These are phyloP conservation scores for Ophiostoma piceae DNA, from an alignment of 2,329 filamentous ascomycete species.

Conservation along the genomic window DNA sequence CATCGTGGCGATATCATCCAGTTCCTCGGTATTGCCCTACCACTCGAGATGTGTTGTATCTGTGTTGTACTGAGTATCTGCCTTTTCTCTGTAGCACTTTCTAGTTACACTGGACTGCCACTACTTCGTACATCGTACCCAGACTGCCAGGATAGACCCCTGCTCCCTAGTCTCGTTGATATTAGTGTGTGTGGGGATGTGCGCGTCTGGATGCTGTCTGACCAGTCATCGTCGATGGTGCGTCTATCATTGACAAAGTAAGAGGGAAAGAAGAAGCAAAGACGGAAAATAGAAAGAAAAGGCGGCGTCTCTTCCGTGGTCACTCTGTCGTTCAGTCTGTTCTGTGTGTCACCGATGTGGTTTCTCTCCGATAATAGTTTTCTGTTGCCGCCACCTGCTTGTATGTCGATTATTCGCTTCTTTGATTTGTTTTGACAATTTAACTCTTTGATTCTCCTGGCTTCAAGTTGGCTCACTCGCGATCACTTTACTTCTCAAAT, in stretches of 20 bases:
- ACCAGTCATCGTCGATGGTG: background rate
- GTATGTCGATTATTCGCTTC: background rate
- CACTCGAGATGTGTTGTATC: background rate
- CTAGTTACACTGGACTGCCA: background rate
- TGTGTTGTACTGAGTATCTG: background rate
- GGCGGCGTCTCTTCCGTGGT: background rate
- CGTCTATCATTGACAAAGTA: background rate
- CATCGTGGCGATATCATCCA: conserved; percentile 7
- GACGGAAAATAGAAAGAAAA: background rate
- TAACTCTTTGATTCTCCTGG: background rate
- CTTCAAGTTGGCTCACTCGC: too few relatives aligned
- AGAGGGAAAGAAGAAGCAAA: background rate
- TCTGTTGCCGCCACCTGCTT: background rate
- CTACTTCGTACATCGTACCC: background rate
- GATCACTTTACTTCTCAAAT: background rate
- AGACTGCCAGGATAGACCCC: background rate
- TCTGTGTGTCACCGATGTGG: background rate
- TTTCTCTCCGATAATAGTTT: background rate
- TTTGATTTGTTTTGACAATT: background rate
- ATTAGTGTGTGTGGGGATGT: background rate
- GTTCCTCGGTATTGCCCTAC: background rate
- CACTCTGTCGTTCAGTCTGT: background rate
- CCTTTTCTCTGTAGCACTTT: background rate
- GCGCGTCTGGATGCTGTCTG: background rate
- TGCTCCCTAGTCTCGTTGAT: background rate